Percentiles rank a stretch among this genome's conserved stretches.
phyloP scores from a whole-genome alignment of 495 filamentous ascomycete species.

The Wilcoxina mikolae region DNA sequence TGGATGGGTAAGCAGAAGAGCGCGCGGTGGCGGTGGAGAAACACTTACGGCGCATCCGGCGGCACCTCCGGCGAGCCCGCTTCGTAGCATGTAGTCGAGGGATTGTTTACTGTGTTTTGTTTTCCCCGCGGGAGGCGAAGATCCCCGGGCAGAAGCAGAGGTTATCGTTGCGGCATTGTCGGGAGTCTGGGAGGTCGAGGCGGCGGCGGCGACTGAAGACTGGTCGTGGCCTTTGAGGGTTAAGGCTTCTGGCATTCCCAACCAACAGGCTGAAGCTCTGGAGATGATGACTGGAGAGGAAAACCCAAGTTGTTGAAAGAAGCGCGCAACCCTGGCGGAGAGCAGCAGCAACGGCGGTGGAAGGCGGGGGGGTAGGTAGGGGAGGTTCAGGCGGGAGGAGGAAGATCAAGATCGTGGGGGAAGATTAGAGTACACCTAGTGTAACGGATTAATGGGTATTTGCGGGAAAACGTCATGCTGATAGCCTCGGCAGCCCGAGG shows the following conservation, averaged over 20 bases:
- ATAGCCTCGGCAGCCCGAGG: neutral
- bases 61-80: constrained; percentile 69
- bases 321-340: neutral
- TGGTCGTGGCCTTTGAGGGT: constrained; percentile 2
- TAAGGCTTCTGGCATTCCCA: constrained; percentile 6
- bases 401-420: neutral
- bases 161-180: constrained; percentile 2
- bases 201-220: constrained; percentile 5
- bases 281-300: neutral
- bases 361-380: neutral
- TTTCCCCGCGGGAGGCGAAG: neutral
- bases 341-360: neutral
- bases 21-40: neutral
- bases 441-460: neutral
- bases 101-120: constrained; percentile 47
- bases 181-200: neutral
- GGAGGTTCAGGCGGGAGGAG: neutral
- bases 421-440: too few relatives aligned
- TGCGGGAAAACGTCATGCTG: constrained; percentile 2
- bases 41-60: constrained; percentile 70
- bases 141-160: neutral
- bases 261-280: neutral
- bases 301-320: neutral
- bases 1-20: constrained; percentile 29
- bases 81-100: constrained; percentile 65